Conservation (phyloP, 2,329 filamentous ascomycete genomes). For the Didymella pomorum region DNA sequence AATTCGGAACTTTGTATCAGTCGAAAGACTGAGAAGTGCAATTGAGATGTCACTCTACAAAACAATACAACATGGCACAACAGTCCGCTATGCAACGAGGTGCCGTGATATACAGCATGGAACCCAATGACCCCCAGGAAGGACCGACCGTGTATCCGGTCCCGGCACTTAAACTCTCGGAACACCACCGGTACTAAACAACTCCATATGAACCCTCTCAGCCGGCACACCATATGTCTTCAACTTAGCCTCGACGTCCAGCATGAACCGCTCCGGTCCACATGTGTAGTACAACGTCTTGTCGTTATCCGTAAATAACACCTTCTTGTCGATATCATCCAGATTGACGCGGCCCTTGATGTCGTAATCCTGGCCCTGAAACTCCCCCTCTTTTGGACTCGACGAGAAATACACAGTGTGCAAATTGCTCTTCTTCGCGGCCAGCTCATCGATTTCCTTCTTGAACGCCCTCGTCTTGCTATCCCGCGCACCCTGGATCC, state of each 20-base stretch:
- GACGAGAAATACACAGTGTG: slow-evolving; percentile 67
- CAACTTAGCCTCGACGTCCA: slow-evolving; percentile 63
- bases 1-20: background rate
- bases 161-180: slow-evolving; percentile 33
- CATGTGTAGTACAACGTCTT: slow-evolving; percentile 74
- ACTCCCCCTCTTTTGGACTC: slow-evolving; percentile 54
- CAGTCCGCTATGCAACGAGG: background rate
- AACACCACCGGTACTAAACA: slow-evolving; percentile 61
- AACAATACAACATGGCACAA: background rate
- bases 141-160: background rate
- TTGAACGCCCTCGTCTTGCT: slow-evolving; percentile 64
- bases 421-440: slow-evolving; percentile 58
- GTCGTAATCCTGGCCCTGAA: slow-evolving; percentile 65
- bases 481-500: slow-evolving; percentile 68
- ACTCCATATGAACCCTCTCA: slow-evolving; percentile 70
- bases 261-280: slow-evolving; percentile 76
- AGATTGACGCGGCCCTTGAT: slow-evolving; percentile 67
- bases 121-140: slow-evolving; percentile 7
- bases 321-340: slow-evolving; percentile 61
- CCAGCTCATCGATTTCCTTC: slow-evolving; percentile 57
- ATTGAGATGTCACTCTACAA: background rate
- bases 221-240: slow-evolving; percentile 63
- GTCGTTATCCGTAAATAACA: slow-evolving; percentile 64
- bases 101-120: background rate
- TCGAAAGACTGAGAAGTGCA: background rate